Base-by-base conservation (phyloP, 257 asterid species). In the Solanum gandarillasii region DNA sequence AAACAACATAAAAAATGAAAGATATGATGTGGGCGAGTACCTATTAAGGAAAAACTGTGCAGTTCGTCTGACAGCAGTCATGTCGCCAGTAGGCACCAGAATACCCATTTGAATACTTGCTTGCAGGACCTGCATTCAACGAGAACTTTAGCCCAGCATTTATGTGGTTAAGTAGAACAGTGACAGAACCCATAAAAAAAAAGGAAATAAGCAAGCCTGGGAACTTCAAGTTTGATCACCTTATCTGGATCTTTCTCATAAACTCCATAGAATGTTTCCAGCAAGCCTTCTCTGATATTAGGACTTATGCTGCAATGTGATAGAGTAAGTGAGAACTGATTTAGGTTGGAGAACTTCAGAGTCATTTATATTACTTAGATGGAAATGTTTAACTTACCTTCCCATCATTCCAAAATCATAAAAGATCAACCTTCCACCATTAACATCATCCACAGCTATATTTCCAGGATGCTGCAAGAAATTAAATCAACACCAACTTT, bases 341-440 rank as follows among this genome's bases (percentile, higher is more conserved):
- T 76, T 71, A 76, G 70, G 23, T 87, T 38, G 78, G 72, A 46
- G 86, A 88, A 67, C 35, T 76, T 83, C 41, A 81, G 86, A 87
- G 68, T 62, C 12, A 62, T 65, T 81, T 82, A 48, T 81, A 82
- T 29, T 82, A 29, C 67, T 85, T 74, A 86, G 70, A 86, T 79
- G 38, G 18, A 38, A 74, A 78, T 81, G 82, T 25, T 79, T 46
- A 21, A 38, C 76, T 70, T 90, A 95, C 98, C 98, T 94, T 90
- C 98, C 98, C 98, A 95, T 95, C 98, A 96, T 96, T 89, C 99
- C 99, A 86, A 96, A 96, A 92, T 96, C 99, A 74, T 96, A 96
- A 87, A 96, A 96, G 87, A 96, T 96, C 92, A 96, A 83, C 87
- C 98, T 91, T 89, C 98, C 98, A 88, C 98, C 98, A 86, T 95